These are phyloP conservation scores for Colletotrichum siamense DNA, from an alignment of 2,329 filamentous ascomycete species.

Conservation along the genomic window DNA sequence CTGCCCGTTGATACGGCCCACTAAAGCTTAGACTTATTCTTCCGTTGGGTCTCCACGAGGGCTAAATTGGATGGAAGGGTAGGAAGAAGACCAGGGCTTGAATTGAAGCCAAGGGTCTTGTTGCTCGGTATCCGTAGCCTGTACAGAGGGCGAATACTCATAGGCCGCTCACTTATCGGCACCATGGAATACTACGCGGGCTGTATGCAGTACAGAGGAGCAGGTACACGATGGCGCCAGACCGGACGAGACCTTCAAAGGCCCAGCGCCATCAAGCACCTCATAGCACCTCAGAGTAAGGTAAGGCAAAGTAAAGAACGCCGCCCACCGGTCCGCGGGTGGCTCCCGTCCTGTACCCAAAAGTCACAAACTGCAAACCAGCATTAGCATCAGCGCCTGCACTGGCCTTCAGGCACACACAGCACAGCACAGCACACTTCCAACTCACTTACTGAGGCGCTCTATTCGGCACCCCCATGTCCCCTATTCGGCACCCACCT, in stretches of 20 bases:
- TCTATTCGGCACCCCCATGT: too few species aligned
- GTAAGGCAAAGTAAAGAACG: background rate
- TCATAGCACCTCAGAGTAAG: background rate
- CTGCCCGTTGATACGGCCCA: background rate
- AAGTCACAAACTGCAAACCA: background rate
- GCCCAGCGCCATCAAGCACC: background rate
- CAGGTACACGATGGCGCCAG: background rate
- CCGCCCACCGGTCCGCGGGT: background rate
- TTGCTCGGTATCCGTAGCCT: background rate
- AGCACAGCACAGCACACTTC: background rate
- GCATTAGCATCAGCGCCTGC: background rate
- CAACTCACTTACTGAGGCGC: too few species aligned
- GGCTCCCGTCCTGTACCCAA: background rate
- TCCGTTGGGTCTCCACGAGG: constrained; percentile 7
- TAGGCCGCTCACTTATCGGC: background rate
- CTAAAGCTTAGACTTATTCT: constrained; percentile 15
- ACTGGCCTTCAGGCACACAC: background rate
- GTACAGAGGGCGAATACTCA: background rate
- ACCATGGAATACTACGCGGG: background rate
- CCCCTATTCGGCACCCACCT: too few species aligned
- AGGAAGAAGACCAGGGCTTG: background rate
- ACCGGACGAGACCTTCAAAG: background rate
- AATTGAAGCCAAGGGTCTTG: background rate
- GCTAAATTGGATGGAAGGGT: background rate
- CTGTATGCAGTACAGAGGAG: background rate